Evolutionary conservation across 2,329 filamentous ascomycete genomes (phyloP).

Genomic region (Aspergillus ruber): DNA sequence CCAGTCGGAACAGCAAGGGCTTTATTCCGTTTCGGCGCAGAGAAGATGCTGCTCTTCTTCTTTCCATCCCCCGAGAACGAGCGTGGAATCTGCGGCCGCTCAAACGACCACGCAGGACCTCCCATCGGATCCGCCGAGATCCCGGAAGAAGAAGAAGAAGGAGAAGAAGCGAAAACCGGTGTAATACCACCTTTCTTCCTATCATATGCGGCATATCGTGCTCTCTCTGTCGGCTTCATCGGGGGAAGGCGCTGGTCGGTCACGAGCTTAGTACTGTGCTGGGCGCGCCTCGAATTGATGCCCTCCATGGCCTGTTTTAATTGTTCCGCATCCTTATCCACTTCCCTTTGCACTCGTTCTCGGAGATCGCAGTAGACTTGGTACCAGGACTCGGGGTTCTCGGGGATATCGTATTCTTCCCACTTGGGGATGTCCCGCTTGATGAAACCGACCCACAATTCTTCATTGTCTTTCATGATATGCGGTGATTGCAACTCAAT

Average conservation of each 20-base stretch:
- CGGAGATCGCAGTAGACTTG: slow-evolving; percentile 68
- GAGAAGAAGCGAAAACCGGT: slow-evolving; percentile 14
- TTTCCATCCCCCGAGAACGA: slow-evolving; percentile 6
- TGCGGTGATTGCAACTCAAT: slow-evolving; percentile 74
- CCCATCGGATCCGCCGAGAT: slow-evolving; percentile 8
- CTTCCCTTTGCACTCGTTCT: slow-evolving; percentile 51
- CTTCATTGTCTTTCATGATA: slow-evolving; percentile 60
- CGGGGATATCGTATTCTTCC: slow-evolving; percentile 59
- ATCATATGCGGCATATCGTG: slow-evolving; percentile 26
- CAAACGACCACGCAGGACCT: slow-evolving; percentile 17
- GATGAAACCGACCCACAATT: slow-evolving; percentile 76
- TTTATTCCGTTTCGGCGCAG: slow-evolving; percentile 29
- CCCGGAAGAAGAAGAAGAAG: slow-evolving; percentile 4
- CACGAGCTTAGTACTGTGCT: slow-evolving; percentile 54
- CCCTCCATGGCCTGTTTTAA: slow-evolving; percentile 54
- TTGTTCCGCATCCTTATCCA: slow-evolving; percentile 52
- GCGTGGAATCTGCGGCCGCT: slow-evolving; percentile 16
- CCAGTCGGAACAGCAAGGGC: slow-evolving; percentile 35
- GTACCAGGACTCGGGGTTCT: slow-evolving; percentile 66
- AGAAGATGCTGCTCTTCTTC: slow-evolving; percentile 31
- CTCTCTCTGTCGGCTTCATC: slow-evolving; percentile 22
- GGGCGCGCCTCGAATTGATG: slow-evolving; percentile 52
- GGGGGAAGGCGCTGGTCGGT: slow-evolving; percentile 33
- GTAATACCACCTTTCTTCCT: slow-evolving; percentile 26
- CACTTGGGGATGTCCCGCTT: slow-evolving; percentile 66